A percentile compares a stretch with the other conserved stretches of the same genome.
These are phyloP conservation scores for Amaranthus hypochondriacus DNA, from an alignment of 148 eudicot genomes.

Conservation along the genomic window DNA sequence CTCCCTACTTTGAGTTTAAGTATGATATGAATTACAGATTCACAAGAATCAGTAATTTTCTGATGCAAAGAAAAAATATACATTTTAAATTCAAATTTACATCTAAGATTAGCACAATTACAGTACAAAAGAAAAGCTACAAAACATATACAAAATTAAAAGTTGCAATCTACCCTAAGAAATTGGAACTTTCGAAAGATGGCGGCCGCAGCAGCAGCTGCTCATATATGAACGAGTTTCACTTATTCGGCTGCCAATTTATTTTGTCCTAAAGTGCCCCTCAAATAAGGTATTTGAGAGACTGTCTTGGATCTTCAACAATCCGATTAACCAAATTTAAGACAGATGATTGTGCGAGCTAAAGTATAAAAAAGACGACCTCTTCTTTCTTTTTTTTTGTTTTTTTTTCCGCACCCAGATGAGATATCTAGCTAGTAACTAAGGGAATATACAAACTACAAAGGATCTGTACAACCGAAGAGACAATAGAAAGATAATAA, in stretches of 20 bases:
- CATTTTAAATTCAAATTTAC: too few relatives aligned
- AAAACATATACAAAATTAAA: background rate
- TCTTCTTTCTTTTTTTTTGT: background rate
- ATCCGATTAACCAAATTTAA: background rate
- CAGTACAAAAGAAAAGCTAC: background rate
- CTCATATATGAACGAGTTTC: background rate
- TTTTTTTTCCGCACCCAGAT: background rate
- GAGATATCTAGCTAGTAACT: conserved; percentile 21
- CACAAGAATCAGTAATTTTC: too few relatives aligned
- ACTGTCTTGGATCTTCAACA: background rate
- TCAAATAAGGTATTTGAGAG: conserved; percentile 21
- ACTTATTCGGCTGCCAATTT: conserved; percentile 7
- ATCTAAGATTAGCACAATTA: background rate
- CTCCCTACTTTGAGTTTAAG: too few relatives aligned
- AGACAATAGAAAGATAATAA: background rate
- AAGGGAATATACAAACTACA: conserved; percentile 31
- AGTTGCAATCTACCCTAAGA: background rate
- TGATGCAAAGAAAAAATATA: too few relatives aligned
- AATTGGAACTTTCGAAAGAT: background rate
- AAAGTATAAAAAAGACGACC: conserved; percentile 7
- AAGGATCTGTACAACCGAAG: conserved; percentile 13
- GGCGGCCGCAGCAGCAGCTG: conserved; percentile 1
- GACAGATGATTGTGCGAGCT: conserved; percentile 11
- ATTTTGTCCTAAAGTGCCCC: conserved; percentile 18
- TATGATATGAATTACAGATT: too few relatives aligned